Base-by-base conservation (phyloP, 768 basidiomycete genomes). In the Pisolithus marmoratus region DNA sequence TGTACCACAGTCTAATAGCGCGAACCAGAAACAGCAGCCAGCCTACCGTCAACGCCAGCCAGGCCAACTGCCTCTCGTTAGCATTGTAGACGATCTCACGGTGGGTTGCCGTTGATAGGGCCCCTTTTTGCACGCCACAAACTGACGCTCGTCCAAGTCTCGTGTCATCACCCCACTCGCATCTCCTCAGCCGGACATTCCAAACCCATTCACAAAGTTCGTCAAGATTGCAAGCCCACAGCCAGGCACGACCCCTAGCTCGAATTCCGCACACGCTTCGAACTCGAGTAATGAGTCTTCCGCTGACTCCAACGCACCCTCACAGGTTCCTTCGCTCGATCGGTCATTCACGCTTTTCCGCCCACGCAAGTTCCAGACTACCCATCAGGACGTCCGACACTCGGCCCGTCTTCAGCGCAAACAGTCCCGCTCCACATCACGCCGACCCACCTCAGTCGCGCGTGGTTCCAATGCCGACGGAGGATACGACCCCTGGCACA, bases 41-140 rank as follows among this genome's bases (percentile, higher is more conserved):
- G 59, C 55, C 51, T 57, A 57, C 48, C 59, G 52, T 6, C 63
- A 60, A 44, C 48, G 52, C 46, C 67, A 60, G 1, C 50, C 56
- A n/a, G 58, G 61, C 4, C 60, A 52, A 31, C 24, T 15, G 0
- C 81, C 81, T 3, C 63, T 85, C 49, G 79, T 72, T 67, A 87
- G 87, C 56, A 90, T 91, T 56, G 85, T 91, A 44, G 87, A 90
- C 4, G 89, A 90, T 68, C 75, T 90, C 49, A 87, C 84, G 74
- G 83, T 81, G 51, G 14, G 68, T 56, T 6, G 31, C 49, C 5
- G 11, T 23, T 27, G 34, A 14, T 34, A 34, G 34, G 19, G 3
- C 11, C 15, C 36, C 14, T 23, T 2, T 31, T 31, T 22, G 14
- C 24, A 27, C n/a, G 24, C 17, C 12, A 5, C 8, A 3, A n/a